phyloP scores from a whole-genome alignment of 345 rosid species.

The Brassica carinata region DNA sequence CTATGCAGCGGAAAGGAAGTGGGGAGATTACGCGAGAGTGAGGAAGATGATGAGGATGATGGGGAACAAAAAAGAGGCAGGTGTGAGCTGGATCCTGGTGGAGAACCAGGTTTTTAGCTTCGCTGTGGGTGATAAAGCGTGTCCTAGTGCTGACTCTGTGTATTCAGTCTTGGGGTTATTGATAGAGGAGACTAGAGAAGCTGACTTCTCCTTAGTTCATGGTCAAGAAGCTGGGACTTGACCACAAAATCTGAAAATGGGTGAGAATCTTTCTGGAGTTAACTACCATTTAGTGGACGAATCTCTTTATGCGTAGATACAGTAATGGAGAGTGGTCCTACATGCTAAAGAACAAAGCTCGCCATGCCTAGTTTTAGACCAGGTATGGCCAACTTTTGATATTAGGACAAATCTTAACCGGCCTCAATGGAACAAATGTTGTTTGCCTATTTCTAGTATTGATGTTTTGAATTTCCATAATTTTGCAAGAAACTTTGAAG shows the following conservation, averaged over 20 bases:
- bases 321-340: conserved; percentile 15
- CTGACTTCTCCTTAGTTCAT: conserved; percentile 49
- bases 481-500: conserved; percentile 15
- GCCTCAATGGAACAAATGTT: background rate
- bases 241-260: conserved; percentile 20
- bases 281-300: conserved; percentile 10
- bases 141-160: conserved; percentile 43
- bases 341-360: conserved; percentile 9
- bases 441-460: conserved; percentile 27
- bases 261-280: background rate
- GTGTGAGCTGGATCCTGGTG: conserved; percentile 84
- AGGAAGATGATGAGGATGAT: conserved; percentile 65
- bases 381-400: conserved; percentile 23
- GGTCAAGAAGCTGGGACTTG: conserved; percentile 51
- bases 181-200: conserved; percentile 57
- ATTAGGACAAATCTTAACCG: conserved; percentile 1
- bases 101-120: conserved; percentile 63
- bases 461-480: background rate
- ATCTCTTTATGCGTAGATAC: conserved; percentile 5
- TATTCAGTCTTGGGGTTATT: conserved; percentile 55
- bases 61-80: conserved; percentile 73
- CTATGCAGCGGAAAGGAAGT: conserved; percentile 77
- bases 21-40: conserved; percentile 67
- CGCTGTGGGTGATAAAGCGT: conserved; percentile 56
- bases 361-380: conserved; percentile 24